A percentile compares a stretch with the other conserved stretches of the same genome.
phyloP scores from a whole-genome alignment of 345 rosid genomes.

The Eucalyptus leucophloia region DNA sequence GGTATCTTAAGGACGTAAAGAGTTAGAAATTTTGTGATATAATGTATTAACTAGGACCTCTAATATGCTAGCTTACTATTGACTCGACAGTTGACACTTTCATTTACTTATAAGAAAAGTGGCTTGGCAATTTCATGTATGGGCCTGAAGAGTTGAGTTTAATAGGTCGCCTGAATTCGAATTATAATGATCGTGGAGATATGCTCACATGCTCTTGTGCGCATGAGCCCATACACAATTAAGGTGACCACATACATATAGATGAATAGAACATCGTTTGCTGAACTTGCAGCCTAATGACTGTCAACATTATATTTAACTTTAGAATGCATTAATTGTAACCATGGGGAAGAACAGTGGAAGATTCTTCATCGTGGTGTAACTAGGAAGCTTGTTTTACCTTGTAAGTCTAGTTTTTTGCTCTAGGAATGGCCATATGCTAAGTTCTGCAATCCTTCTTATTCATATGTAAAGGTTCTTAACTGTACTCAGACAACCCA shows the following conservation, averaged over 20 bases:
- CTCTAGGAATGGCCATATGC: background rate
- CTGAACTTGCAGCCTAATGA: background rate
- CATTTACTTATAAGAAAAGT: background rate
- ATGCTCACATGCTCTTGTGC: background rate
- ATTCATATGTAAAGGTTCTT: background rate
- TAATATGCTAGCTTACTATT: background rate
- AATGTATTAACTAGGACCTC: background rate
- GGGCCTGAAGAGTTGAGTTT: background rate
- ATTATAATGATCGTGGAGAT: background rate
- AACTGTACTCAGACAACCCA: background rate
- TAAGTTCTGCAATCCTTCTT: background rate
- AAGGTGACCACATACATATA: background rate
- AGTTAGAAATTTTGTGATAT: background rate
- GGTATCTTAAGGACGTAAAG: background rate
- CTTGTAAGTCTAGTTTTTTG: background rate
- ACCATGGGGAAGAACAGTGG: background rate
- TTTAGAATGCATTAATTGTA: background rate
- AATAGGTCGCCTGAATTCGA: background rate
- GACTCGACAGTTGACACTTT: background rate
- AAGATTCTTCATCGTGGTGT: background rate
- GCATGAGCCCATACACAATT: background rate
- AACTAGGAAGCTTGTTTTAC: background rate
- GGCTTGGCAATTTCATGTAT: background rate
- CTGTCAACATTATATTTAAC: background rate
- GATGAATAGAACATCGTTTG: background rate